A percentile compares a stretch with the other conserved stretches of the same genome.
These are phyloP conservation scores for Pyrus hybrid DNA, from an alignment of 331 rosid species.

Conservation along the genomic window DNA sequence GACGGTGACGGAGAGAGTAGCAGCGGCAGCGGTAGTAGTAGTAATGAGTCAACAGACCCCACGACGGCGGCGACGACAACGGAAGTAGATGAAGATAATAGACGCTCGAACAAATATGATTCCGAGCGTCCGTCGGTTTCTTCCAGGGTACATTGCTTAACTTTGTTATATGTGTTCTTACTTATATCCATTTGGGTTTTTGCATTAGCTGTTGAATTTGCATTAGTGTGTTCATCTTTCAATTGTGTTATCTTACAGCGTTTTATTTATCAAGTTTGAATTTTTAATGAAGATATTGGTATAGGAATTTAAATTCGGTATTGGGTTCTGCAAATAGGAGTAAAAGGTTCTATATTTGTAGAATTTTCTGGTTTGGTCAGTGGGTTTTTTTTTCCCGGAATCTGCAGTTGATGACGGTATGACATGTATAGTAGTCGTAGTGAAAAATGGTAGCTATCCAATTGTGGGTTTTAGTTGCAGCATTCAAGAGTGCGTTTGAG, in stretches of 20 bases:
- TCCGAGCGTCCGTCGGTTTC: constrained; percentile 64
- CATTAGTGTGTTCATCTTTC: not conserved
- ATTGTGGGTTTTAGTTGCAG: not conserved
- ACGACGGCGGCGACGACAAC: constrained; percentile 11
- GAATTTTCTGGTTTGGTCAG: not conserved
- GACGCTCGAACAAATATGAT: constrained; percentile 15
- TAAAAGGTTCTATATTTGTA: not conserved
- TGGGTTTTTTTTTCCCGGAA: not conserved
- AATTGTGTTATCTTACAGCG: not conserved
- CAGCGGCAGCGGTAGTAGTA: not conserved
- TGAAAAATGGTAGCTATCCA: not conserved
- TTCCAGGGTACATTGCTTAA: constrained; percentile 34
- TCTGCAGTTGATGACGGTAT: not conserved
- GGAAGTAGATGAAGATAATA: constrained; percentile 35
- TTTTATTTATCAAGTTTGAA: not conserved
- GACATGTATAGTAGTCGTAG: not conserved
- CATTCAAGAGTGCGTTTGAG: not conserved
- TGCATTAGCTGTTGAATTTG: not conserved
- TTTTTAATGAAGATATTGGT: not conserved
- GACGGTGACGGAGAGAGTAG: constrained; percentile 28
- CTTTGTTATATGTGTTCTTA: not conserved
- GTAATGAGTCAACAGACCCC: constrained; percentile 33
- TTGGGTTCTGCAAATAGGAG: not conserved
- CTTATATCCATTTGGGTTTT: not conserved
- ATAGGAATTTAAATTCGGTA: not conserved